Evolutionary conservation across 768 basidiomycete genomes (phyloP), one percentile per base, ranked within the genome.

Genomic region (Boletales sp.): DNA sequence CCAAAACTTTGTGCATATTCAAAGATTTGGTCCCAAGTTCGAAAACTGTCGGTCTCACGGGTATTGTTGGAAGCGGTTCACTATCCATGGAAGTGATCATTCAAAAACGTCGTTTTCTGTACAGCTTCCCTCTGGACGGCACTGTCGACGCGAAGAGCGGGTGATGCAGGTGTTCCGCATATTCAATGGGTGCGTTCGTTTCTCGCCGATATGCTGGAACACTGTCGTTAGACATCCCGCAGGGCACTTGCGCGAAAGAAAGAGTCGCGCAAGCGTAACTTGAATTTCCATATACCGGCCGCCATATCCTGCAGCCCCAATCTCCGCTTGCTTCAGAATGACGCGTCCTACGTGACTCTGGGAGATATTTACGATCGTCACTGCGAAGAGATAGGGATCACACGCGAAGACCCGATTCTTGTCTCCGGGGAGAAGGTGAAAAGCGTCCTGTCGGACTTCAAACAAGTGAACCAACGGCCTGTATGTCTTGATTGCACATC

Each of bases 361-460:
- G 90, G 90, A 36, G 97, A 99, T 56, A 87, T 99, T 46, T 97
- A 90, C 65, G 97, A 99, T 64, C 81, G 87, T 17, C 87, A 90
- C 65, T 94, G 92, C 64, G 78, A 85, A 51, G 77, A 81, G 49
- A 74, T 69, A 31, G 84, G 89, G 13, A 82, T 95, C 54, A 78
- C 82, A 2, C 79, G 87, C 55, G 97, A 98, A 68, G 91, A 97
- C 50, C 90, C 94, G 0, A 82, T 93, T 37, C 74, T 98, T 34
- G 81, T 84, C 40, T 84, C 86, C 14, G 90, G 86, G 17, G 93
- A 97, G 66, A 91, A 94, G 60, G 77, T 90, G 54, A 86, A 83
- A 59, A 78, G 79, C 42, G 80, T 87, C 9, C 62, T 90, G 49
- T 72, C 76, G 5, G 84, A 87, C 37, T 69, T 81, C 73, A 72